phyloP scores from a whole-genome alignment of 177 flowering plant species.

The Vitis hybrid region DNA sequence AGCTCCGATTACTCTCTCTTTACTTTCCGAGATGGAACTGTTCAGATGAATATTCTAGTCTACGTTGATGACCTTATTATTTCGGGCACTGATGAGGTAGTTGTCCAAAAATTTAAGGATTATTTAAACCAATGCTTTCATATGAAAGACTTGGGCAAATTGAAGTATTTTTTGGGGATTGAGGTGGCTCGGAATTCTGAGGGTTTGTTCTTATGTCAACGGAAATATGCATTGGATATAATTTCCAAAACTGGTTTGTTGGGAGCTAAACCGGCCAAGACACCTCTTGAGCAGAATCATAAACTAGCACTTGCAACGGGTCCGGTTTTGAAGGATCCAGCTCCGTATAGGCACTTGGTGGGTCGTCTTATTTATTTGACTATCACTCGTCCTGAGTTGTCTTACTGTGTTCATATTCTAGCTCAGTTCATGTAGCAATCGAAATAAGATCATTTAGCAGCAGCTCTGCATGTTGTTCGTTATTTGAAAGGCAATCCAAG shows the following conservation, averaged over 20 bases:
- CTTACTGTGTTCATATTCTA: neutral
- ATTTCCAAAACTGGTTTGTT: neutral
- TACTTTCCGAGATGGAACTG: too few species aligned
- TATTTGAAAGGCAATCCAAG: neutral
- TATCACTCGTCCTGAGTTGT: neutral
- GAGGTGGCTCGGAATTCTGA: neutral
- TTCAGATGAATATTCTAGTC: too few species aligned
- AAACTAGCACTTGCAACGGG: neutral
- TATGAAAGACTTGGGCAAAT: neutral
- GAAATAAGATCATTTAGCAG: neutral
- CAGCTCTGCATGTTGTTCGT: neutral
- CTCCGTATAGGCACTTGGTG: neutral
- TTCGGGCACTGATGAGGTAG: too few species aligned
- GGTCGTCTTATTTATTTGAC: constrained; percentile 1
- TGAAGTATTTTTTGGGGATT: constrained; percentile 1
- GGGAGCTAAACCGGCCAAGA: neutral
- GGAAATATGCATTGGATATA: neutral
- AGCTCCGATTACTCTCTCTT: too few species aligned
- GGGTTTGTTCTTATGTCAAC: neutral
- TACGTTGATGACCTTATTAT: too few species aligned
- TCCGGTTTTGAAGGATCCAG: neutral
- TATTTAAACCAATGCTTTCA: neutral
- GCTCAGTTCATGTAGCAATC: neutral
- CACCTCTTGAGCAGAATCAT: neutral
- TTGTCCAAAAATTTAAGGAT: too few species aligned